Conservation (phyloP, 768 basidiomycete species). For the Pleurotus pulmonarius region DNA sequence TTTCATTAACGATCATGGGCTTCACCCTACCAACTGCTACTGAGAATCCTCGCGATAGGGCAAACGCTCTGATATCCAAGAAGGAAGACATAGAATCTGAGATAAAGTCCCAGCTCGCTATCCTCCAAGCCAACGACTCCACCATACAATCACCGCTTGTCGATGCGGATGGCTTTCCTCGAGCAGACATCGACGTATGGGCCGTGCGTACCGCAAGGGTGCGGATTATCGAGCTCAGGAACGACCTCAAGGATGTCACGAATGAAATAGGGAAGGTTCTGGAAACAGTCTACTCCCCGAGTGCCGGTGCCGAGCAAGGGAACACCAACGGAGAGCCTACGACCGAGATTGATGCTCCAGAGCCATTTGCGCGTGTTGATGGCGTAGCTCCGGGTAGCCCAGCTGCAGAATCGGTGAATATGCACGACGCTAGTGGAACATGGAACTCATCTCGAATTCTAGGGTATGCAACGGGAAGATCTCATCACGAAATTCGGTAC, state of each 20-base stretch:
- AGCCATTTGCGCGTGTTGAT: constrained; percentile 79
- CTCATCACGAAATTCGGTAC: constrained; percentile 71
- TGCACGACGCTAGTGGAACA: background rate
- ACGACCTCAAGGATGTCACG: constrained; percentile 68
- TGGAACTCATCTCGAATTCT: constrained; percentile 9
- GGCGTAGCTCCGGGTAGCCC: constrained; percentile 79
- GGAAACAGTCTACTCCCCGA: constrained; percentile 54
- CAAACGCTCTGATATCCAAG: constrained; percentile 57
- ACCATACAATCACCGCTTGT: constrained; percentile 74
- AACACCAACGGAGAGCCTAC: background rate
- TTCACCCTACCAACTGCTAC: constrained; percentile 38
- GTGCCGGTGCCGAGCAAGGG: constrained; percentile 1
- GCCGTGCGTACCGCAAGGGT: constrained; percentile 73
- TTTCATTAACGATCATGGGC: constrained; percentile 31
- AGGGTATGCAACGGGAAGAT: constrained; percentile 72
- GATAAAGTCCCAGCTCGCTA: constrained; percentile 55
- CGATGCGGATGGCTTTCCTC: constrained; percentile 86
- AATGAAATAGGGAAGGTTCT: constrained; percentile 65
- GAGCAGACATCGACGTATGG: constrained; percentile 81
- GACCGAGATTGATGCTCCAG: constrained; percentile 3
- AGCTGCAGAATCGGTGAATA: constrained; percentile 70
- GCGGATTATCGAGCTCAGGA: constrained; percentile 75
- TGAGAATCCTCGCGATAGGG: constrained; percentile 49
- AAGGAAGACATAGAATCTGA: constrained; percentile 76
- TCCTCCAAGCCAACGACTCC: constrained; percentile 60